Percentiles rank a stretch among this genome's conserved stretches.
Conservation (phyloP, 192 early-diverging fungal species). For the Mortierella claussenii region DNA sequence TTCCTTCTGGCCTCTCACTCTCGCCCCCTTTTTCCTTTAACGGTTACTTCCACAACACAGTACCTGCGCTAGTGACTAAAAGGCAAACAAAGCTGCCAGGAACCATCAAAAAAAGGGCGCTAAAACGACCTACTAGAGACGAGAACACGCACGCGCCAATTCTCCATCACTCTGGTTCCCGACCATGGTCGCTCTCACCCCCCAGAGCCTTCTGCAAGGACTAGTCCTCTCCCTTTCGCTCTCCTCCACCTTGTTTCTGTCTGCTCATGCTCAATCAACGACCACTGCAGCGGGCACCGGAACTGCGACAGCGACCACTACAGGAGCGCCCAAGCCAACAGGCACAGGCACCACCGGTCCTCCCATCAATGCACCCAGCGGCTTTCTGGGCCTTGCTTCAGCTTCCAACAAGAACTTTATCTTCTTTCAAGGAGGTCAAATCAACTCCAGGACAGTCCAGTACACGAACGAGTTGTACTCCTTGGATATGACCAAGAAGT, state of each 20-base stretch:
- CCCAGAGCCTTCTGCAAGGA: constrained; percentile 10
- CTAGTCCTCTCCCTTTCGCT: constrained; percentile 29
- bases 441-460: not conserved
- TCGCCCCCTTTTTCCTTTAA: constrained; percentile 11
- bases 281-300: not conserved
- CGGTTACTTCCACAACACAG: constrained; percentile 5
- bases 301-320: not conserved
- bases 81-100: constrained; percentile 30
- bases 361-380: constrained; percentile 9
- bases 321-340: not conserved
- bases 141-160: not conserved
- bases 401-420: constrained; percentile 10
- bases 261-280: constrained; percentile 13
- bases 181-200: constrained; percentile 15
- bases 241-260: constrained; percentile 17
- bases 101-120: not conserved
- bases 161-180: not conserved
- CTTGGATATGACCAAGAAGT: constrained; percentile 25
- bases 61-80: constrained; percentile 20
- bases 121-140: not conserved
- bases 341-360: not conserved
- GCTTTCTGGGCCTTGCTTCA: constrained; percentile 22
- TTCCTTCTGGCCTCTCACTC: not conserved
- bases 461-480: constrained; percentile 15
- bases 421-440: constrained; percentile 27